A percentile compares a stretch with the other conserved stretches of the same genome.
Conservation (phyloP, 2,329 filamentous ascomycete species). For the Fusarium virguliforme region DNA sequence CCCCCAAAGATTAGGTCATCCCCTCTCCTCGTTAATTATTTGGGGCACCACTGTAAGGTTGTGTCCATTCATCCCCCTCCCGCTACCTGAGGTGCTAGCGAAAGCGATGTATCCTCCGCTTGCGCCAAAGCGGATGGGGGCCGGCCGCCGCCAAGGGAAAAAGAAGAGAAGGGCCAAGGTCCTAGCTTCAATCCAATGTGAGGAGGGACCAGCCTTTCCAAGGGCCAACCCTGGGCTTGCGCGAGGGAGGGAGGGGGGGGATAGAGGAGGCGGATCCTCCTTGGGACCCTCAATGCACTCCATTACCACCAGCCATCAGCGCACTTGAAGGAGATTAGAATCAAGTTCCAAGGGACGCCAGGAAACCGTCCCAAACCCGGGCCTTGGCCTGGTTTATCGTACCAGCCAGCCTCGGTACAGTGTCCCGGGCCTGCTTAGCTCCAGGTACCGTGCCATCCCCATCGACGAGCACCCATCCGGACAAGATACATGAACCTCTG, state of each 20-base stretch:
- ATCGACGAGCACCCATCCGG: slow-evolving; percentile 6
- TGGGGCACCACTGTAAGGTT: slow-evolving; percentile 7
- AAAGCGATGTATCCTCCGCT: background rate
- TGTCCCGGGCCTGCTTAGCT: slow-evolving; percentile 11
- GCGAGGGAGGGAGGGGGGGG: background rate
- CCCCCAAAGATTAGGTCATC: slow-evolving; percentile 11
- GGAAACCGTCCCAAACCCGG: slow-evolving; percentile 7
- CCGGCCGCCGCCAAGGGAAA: slow-evolving; percentile 5
- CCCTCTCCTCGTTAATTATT: background rate
- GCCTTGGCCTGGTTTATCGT: slow-evolving; percentile 8
- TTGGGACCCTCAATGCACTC: slow-evolving; percentile 36
- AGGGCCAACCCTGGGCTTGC: slow-evolving; percentile 28
- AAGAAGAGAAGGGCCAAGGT: slow-evolving; percentile 22
- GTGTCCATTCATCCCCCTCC: too few relatives aligned
- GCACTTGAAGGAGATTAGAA: slow-evolving; percentile 30
- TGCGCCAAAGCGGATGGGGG: background rate
- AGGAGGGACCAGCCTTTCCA: too few relatives aligned
- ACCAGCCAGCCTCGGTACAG: background rate
- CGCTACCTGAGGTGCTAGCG: background rate
- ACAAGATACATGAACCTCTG: slow-evolving; percentile 34
- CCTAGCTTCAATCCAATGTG: slow-evolving; percentile 6
- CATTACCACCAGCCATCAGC: slow-evolving; percentile 33
- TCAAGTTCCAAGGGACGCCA: slow-evolving; percentile 14
- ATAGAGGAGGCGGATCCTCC: slow-evolving; percentile 29
- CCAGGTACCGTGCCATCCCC: slow-evolving; percentile 30